Base-by-base conservation (phyloP, 768 basidiomycete species). In the Russula abietina region DNA sequence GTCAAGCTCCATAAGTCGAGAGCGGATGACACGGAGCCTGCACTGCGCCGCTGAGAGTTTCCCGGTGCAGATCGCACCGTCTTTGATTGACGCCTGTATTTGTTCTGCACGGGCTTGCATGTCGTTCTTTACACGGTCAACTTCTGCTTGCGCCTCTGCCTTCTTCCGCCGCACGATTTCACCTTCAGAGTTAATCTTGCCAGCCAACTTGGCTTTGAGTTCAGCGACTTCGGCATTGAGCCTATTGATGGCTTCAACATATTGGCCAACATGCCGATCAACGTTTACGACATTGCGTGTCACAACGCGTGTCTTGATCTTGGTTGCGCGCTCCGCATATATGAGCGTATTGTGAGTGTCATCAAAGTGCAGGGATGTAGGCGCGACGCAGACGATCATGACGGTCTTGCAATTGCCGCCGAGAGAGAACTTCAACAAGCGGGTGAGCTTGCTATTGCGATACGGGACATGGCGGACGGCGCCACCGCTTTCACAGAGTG, bases 321-420 rank as follows among this genome's bases (percentile, higher is more conserved):
- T 93, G 62, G 97, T 97, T 30, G 97, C 96, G 51, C 95, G 89
- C 69, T 99, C 95, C 26, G 97, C 97, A 74, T 98, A 99, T 64
- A 97, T 79, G 53, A 99, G 87, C 2, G 97, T 98, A 72, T 99
- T 99, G 73, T 97, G 93, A 36, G 97, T 98, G 73, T 99, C 97
- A 71, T 98, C 97, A 73, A 98, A 97, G 75, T 99, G 94, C 41
- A 83, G 83, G 41, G 93, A 94, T 5, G 94, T 93, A 1, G 97
- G 97, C 0, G 94, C 94, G 52, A 99, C 80, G 72, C 97, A 98
- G 65, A 98, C 96, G 66, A 98, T 93, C 97, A 98, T 99, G 71
- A 97, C 94, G 1, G 97, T 99, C 76, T 96, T 93, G 83, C 97
- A 99, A 74, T 98, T 98, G 7, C 97, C 97, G 1, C 96, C 96